Evolutionary conservation across 176 grass and related monocot species (phyloP).

Genomic region (Avena eriantha): DNA sequence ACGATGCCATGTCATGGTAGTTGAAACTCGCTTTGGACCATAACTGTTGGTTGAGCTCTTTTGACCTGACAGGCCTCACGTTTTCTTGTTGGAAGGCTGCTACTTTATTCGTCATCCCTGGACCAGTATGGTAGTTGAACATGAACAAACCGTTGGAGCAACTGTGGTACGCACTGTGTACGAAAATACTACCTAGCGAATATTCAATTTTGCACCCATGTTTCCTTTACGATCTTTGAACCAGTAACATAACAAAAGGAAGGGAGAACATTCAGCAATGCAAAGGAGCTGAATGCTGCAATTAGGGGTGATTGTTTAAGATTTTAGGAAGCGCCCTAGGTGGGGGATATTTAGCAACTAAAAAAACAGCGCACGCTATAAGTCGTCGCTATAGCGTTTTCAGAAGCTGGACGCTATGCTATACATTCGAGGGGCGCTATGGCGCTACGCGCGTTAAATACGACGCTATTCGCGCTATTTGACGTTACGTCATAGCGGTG

Average conservation of each 20-base stretch:
- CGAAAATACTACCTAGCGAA: not conserved
- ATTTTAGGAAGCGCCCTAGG: not conserved
- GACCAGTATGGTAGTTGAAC: not conserved
- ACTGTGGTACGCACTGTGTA: not conserved
- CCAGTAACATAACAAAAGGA: not conserved
- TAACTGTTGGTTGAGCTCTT: slow-evolving; percentile 5
- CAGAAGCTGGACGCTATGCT: too few species aligned
- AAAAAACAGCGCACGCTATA: too few species aligned
- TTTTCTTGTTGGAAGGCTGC: slow-evolving; percentile 28
- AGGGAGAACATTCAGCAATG: not conserved
- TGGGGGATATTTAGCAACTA: not conserved
- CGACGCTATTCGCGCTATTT: too few species aligned
- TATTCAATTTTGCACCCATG: slow-evolving; percentile 5
- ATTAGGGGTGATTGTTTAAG: not conserved
- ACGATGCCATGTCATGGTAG: not conserved
- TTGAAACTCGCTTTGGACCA: slow-evolving; percentile 27
- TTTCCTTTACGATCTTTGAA: not conserved
- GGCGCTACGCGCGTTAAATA: too few species aligned
- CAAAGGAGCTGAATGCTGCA: not conserved
- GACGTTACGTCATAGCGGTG: too few species aligned
- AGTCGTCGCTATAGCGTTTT: too few species aligned
- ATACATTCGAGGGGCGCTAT: too few species aligned
- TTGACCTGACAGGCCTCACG: slow-evolving; percentile 4
- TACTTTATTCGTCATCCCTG: not conserved
- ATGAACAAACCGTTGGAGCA: not conserved